Percentiles rank a stretch among this genome's conserved stretches.
Conservation (phyloP, 495 filamentous ascomycete genomes). For the Talaromyces ruber region DNA sequence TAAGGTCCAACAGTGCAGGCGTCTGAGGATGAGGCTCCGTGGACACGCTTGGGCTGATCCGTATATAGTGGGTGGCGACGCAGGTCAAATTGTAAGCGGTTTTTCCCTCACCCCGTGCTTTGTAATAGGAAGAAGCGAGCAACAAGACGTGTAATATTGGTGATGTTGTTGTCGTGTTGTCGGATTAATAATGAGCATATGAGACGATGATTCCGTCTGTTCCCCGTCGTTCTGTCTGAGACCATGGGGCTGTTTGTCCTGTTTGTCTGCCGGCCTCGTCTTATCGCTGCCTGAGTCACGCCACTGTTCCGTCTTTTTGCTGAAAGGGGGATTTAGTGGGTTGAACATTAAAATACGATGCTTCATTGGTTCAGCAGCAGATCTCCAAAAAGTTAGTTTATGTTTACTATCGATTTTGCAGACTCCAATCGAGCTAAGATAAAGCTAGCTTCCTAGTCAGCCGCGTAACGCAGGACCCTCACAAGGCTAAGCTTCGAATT, state of each 20-base stretch:
- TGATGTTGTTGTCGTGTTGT: background rate
- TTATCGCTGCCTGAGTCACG: background rate
- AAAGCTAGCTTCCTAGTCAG: background rate
- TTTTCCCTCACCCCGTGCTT: background rate
- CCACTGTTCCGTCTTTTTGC: background rate
- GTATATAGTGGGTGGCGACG: background rate
- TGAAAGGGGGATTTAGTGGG: background rate
- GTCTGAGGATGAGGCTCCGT: background rate
- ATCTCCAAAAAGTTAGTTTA: too few species aligned
- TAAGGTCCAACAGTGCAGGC: background rate
- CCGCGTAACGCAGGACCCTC: background rate
- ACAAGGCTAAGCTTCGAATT: background rate
- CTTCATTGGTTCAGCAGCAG: too few species aligned
- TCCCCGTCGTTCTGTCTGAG: background rate
- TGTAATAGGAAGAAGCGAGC: background rate
- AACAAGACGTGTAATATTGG: background rate
- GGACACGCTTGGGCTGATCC: background rate
- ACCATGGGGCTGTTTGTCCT: background rate
- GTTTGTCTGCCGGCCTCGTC: background rate
- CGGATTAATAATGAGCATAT: background rate
- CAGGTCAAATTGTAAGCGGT: background rate
- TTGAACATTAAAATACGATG: too few species aligned
- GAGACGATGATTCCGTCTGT: background rate
- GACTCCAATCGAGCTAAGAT: background rate
- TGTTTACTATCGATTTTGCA: too few species aligned